A percentile compares a stretch with the other conserved stretches of the same genome.
Evolutionary conservation across 163 green algal genomes (phyloP).

Genomic region (Chloroidium sp.): DNA sequence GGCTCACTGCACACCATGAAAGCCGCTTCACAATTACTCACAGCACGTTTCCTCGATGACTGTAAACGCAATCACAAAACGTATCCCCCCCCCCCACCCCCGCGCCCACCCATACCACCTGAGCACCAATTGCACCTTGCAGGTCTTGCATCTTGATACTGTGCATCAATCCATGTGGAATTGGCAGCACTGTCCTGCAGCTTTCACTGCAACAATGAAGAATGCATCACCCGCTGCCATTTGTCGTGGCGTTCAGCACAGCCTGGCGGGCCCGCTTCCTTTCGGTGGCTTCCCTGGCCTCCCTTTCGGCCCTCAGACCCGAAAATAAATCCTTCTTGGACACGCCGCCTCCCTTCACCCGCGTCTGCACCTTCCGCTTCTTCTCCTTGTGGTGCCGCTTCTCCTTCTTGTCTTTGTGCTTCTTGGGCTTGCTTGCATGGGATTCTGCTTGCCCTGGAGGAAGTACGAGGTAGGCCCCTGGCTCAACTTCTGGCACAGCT

Average conservation of each 20-base stretch:
- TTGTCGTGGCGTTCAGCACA: background rate
- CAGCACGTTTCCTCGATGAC: background rate
- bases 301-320: background rate
- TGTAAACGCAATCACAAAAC: too few species aligned
- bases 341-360: too few species aligned
- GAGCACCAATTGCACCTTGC: background rate
- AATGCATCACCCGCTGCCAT: background rate
- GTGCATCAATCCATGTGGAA: background rate
- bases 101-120: background rate
- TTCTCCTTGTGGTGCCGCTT: background rate
- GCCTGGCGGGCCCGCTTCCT: background rate
- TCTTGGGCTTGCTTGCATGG: background rate
- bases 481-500: too few species aligned
- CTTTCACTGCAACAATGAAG: too few species aligned
- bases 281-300: background rate
- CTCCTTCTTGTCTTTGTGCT: background rate
- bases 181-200: too few species aligned
- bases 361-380: background rate
- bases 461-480: background rate
- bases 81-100: background rate
- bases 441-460: too few species aligned
- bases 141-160: background rate
- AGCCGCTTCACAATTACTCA: background rate
- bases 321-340: background rate
- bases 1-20: background rate